Base-by-base conservation (phyloP, 2,329 filamentous ascomycete genomes). In the Fusarium circinatum region DNA sequence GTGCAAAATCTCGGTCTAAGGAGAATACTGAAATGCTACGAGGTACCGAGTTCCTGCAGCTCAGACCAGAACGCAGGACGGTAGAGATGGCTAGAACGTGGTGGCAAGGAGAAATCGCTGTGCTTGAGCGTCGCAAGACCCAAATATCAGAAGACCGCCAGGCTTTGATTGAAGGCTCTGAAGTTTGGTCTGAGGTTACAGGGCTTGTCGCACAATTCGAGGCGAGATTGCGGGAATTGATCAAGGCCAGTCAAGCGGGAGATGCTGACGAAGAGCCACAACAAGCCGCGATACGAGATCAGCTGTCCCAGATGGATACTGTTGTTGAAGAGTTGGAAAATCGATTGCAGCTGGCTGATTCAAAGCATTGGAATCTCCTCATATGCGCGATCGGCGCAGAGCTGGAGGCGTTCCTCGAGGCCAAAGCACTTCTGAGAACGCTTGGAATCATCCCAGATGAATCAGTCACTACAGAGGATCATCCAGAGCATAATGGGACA, bases 321-420 rank as follows among this genome's bases (percentile, higher is more conserved):
- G 87, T 91, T 9, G 86, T 92, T 18, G 75, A 77, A 2, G 86
- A 87, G 6, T 81, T 96, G 8, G 86, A 90, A 60, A 81, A 85
- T 22, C 86, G 87, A 26, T 77, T 91, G 32, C 82, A 85, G 4
- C 78, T 86, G 6, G 91, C 91, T 0, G 89, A 93, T 68, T 83
- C 85, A 3, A 88, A 88, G 64, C 86, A 87, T 22, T 96, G 93
- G 93, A 95, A 92, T 64, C 83, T 95, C 22, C 85, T 96, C 24
- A 90, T 95, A 9, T 93, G 90, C 58, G 93, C 92, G 17, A 90
- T 96, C 39, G 92, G 93, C 1, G 93, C 93, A 1, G 93, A 94
- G 79, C 78, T 93, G 4, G 90, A 92, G 66, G 91, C 91, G 6
- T 91, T 93, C 68, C 83, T 83, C 38, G 88, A 91, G 76, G 91